phyloP scores from a whole-genome alignment of 2,329 filamentous ascomycete genomes.

The Aspergillus ustus region DNA sequence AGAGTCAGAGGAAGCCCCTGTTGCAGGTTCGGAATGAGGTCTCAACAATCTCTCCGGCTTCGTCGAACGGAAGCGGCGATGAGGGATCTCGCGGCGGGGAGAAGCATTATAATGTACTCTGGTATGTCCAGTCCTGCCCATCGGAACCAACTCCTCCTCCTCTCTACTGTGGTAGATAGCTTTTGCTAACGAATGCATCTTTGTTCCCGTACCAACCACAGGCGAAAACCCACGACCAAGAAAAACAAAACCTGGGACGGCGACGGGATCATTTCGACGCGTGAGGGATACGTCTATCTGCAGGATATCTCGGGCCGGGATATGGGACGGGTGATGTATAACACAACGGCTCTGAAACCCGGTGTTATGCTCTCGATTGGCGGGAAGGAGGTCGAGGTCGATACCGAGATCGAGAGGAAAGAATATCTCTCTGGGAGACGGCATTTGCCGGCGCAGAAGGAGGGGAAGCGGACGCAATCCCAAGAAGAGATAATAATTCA shows the following conservation, averaged over 20 bases:
- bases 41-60: constrained; percentile 18
- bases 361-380: constrained; percentile 66
- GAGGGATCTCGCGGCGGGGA: constrained; percentile 30
- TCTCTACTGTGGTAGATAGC: too few species aligned
- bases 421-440: constrained; percentile 55
- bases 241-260: constrained; percentile 81
- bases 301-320: constrained; percentile 67
- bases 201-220: constrained; percentile 30
- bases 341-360: constrained; percentile 59
- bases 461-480: background rate
- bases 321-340: constrained; percentile 62
- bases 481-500: constrained; percentile 27
- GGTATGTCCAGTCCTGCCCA: constrained; percentile 34
- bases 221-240: constrained; percentile 71
- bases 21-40: constrained; percentile 36
- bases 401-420: constrained; percentile 63
- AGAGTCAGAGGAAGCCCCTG: constrained; percentile 36
- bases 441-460: constrained; percentile 21
- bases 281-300: constrained; percentile 62
- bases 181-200: background rate
- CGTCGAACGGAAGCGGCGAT: background rate
- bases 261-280: constrained; percentile 66
- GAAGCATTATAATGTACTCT: constrained; percentile 53
- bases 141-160: too few species aligned
- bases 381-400: constrained; percentile 72